Base-by-base conservation (phyloP, 148 eudicot species). In the Chenopodium berlandieri region DNA sequence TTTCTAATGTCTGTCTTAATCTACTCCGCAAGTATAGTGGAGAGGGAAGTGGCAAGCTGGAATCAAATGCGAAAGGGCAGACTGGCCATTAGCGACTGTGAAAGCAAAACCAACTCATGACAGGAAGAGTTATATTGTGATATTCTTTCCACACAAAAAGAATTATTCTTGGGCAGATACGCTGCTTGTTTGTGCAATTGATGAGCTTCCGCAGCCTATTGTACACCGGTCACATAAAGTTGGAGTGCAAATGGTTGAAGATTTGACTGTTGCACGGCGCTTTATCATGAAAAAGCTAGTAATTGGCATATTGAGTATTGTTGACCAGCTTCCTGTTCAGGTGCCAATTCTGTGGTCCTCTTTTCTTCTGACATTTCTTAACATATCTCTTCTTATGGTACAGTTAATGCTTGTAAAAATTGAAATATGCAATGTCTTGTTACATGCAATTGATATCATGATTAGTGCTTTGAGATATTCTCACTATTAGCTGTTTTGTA, bases 41-140 rank as follows among this genome's bases (percentile, higher is more conserved):
- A 89, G 96, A 84, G 99, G 97, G 75, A 88, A 86, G 93, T 97
- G 99, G 99, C 99, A 91, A 88, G 90, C 97, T 66, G 99, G 98
- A 80, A 93, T 97, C 68, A 91, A 89, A 81, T 97, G 99, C 79
- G 94, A 89, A 75, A 90, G 94, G 88, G 91, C 88, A 83, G 99
- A 97, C 75, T 97, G 99, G 98, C 99, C 99, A 69, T 86, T 94
- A 81, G 85, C 94, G 66, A 90, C 93, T 47, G 82, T 92, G 78
- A 94, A 88, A 90, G 98, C 94, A 64, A 97, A 91, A 89, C 99
- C 99, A 66, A 94, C 93, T 73, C 94, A 91, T 83, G 97, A 85
- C 82, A 86, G 94, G 86, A 97, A 97, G 89, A 91, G 87, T 71
- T 97, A 97, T 84, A 84, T 97, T 79, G 93, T 97, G 75, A 88